Percentiles rank a stretch among this genome's conserved stretches.
phyloP scores from a whole-genome alignment of 139 green algal species.

The Coccomyxa sp. region DNA sequence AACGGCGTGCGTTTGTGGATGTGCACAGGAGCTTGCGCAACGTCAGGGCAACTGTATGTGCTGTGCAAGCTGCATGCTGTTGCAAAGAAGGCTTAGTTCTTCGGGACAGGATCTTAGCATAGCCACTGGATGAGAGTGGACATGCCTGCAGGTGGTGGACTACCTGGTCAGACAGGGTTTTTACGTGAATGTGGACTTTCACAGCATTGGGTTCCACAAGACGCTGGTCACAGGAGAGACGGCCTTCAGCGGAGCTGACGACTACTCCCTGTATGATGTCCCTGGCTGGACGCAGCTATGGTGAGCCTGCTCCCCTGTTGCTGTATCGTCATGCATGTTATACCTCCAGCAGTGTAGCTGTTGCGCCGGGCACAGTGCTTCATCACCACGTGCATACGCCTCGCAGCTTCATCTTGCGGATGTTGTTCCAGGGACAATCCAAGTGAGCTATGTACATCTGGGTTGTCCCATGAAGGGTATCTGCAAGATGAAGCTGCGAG shows the following conservation, averaged over 20 bases:
- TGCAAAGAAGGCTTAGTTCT: too few relatives aligned
- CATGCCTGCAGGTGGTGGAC: not conserved
- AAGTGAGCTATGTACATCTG: too few relatives aligned
- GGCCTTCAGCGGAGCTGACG: not conserved
- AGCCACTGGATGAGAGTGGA: not conserved
- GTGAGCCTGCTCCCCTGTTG: not conserved
- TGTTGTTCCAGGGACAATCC: too few relatives aligned
- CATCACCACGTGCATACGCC: too few relatives aligned
- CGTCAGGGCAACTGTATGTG: not conserved
- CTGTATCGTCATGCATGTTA: not conserved
- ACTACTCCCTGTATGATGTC: not conserved
- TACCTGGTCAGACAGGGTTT: constrained; percentile 12
- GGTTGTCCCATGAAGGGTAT: too few relatives aligned
- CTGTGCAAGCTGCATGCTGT: too few relatives aligned
- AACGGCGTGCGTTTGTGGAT: too few relatives aligned
- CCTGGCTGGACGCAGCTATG: not conserved
- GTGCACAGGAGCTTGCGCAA: not conserved
- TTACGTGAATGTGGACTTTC: constrained; percentile 15
- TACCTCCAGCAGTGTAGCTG: too few relatives aligned
- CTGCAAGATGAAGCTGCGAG: too few relatives aligned
- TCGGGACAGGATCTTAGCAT: too few relatives aligned
- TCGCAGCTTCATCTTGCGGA: too few relatives aligned
- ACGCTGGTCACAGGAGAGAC: not conserved
- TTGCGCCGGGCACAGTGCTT: too few relatives aligned
- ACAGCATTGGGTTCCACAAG: constrained; percentile 1